Evolutionary conservation across 2,329 filamentous ascomycete genomes (phyloP), one percentile per base, ranked within the genome.

Genomic region (Microascus cirrosus): DNA sequence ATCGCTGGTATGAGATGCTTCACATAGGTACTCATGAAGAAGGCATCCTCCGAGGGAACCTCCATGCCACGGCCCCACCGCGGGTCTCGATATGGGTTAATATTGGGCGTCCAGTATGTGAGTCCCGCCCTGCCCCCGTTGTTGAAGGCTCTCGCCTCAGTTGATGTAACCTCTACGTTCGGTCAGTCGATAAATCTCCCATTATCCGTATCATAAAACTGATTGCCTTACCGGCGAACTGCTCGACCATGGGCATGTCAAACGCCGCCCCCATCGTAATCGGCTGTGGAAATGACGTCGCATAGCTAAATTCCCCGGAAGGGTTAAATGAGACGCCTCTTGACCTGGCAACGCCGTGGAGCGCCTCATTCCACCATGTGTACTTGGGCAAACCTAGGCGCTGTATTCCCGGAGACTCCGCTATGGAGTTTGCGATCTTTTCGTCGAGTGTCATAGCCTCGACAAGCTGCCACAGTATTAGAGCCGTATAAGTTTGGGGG

Each of bases 51-150:
- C 3, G 80, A 80, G 0, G 82, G 81, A 0, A 82, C 84, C 63
- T 85, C 81, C 61, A 78, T 75, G 0, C 82, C 82, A 8, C 83
- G 72, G 1, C 83, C 83, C 83, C 82, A 84, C 25, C 84, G 71
- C 0, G 83, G 82, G 63, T 85, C 82, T 48, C 77, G 77, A 70
- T 81, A 87, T 0, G 80, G 76, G 63, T 86, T 87, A 66, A 87
- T 84, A 63, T 87, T 86, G 0, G 85, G 85, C 0, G 85, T 84
- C 79, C 82, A 86, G 65, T 75, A 84, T 64, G 84, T 77, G 18
- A 83, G 65, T 0, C 79, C 80, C 2, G 77, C 77, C 11, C 75
- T 71, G 3, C 79, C 80, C 8, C 67, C 76, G 62, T 88, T 88
- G 64, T 75, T 83, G 65, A 86, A 88, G 0, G 85, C 84, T 39